A percentile compares a stretch with the other conserved stretches of the same genome.
Conservation (phyloP, 441 rosid species). For the Corymbia citriodora region DNA sequence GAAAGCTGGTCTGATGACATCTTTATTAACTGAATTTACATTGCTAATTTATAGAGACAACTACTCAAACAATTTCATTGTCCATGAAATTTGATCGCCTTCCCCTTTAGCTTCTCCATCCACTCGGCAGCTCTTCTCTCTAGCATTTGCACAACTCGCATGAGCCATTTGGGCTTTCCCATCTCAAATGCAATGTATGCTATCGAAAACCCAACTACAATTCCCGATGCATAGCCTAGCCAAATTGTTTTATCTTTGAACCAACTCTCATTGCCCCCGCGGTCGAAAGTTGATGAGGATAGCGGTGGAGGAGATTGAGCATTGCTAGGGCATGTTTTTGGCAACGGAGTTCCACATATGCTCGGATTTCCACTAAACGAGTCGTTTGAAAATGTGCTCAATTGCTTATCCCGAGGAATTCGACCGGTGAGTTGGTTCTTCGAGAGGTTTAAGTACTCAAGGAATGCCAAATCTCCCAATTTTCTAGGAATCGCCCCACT, state of each 20-base stretch:
- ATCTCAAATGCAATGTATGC: not conserved
- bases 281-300: not conserved
- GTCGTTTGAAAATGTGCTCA: not conserved
- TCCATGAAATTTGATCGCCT: not conserved
- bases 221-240: not conserved
- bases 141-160: not conserved
- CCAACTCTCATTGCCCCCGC: not conserved
- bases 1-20: fast-evolving
- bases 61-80: not conserved
- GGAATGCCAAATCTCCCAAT: not conserved
- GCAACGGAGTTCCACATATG: not conserved
- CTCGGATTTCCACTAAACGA: not conserved
- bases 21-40: not conserved
- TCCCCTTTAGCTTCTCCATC: not conserved
- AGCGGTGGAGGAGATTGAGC: not conserved
- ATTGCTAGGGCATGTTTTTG: not conserved
- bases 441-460: not conserved
- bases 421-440: not conserved
- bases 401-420: not conserved
- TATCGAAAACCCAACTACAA: not conserved
- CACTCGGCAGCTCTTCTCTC: not conserved
- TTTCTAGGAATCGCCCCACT: not conserved
- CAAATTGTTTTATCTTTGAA: not conserved
- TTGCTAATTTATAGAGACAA: fast-evolving
- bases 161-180: not conserved